A percentile compares a stretch with the other conserved stretches of the same genome.
phyloP scores from a whole-genome alignment of 169 alveolate species.

The Plasmodium fragile region DNA sequence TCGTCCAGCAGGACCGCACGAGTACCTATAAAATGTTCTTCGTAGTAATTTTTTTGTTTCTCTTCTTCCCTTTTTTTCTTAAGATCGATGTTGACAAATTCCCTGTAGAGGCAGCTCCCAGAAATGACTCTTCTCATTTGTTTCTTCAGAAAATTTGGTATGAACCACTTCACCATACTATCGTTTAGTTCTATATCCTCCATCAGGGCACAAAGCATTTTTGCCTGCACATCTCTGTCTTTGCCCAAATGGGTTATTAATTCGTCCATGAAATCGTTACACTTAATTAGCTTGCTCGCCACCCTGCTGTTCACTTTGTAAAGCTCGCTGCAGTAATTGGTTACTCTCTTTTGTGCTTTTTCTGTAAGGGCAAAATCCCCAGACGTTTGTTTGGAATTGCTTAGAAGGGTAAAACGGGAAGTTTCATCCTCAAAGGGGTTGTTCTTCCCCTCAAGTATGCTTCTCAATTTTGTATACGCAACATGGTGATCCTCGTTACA shows the following conservation, averaged over 20 bases:
- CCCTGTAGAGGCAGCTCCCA: slow-evolving; percentile 2
- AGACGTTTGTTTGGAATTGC: neutral
- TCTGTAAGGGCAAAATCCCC: neutral
- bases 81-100: slow-evolving; percentile 42
- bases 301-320: slow-evolving; percentile 38
- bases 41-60: slow-evolving; percentile 40
- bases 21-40: slow-evolving; percentile 59
- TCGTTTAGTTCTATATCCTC: slow-evolving; percentile 2
- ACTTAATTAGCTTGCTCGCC: neutral
- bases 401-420: neutral
- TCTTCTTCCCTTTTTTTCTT: slow-evolving; percentile 60
- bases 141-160: slow-evolving; percentile 8
- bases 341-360: slow-evolving; percentile 1
- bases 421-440: neutral
- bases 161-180: slow-evolving; percentile 3
- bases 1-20: slow-evolving; percentile 67
- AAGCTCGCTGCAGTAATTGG: slow-evolving; percentile 21
- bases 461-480: neutral
- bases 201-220: slow-evolving; percentile 9
- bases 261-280: neutral
- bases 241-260: neutral
- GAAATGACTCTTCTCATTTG: neutral
- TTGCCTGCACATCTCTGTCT: slow-evolving; percentile 7
- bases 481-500: neutral
- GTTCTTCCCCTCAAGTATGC: neutral